Percentiles rank a stretch among this genome's conserved stretches.
Conservation (phyloP, 2,329 filamentous ascomycete genomes). For the Tolypocladium sp. region DNA sequence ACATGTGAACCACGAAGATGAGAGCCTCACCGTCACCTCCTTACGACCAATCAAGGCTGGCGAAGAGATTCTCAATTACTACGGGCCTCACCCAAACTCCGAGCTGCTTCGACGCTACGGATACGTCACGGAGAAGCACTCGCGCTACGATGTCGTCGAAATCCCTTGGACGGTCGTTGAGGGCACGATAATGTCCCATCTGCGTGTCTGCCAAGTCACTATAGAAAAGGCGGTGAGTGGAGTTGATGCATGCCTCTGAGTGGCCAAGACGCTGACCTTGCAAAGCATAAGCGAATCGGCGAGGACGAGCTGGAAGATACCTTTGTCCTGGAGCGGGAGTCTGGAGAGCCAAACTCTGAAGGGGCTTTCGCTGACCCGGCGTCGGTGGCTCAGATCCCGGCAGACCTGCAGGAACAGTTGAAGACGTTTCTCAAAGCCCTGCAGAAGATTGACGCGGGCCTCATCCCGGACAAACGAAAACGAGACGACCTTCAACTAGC, state of each 20-base stretch:
- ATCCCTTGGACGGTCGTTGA: constrained; percentile 54
- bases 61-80: constrained; percentile 81
- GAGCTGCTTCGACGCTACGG: constrained; percentile 80
- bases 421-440: constrained; percentile 39
- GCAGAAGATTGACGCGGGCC: constrained; percentile 31
- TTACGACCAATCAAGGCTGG: constrained; percentile 59
- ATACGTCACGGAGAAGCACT: constrained; percentile 72
- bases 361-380: constrained; percentile 32
- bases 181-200: constrained; percentile 27
- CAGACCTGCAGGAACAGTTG: constrained; percentile 43
- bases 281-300: constrained; percentile 38
- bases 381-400: constrained; percentile 32
- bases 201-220: constrained; percentile 25
- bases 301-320: constrained; percentile 64
- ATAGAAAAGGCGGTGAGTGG: constrained; percentile 33
- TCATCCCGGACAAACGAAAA: constrained; percentile 38
- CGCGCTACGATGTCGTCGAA: constrained; percentile 75
- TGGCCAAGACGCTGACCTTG: constrained; percentile 10
- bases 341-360: constrained; percentile 39
- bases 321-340: constrained; percentile 56
- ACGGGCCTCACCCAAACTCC: constrained; percentile 73
- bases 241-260: constrained; percentile 2
- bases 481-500: constrained; percentile 35
- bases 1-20: constrained; percentile 44
- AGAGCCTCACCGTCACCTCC: constrained; percentile 59